Conservation (phyloP, 176 grass and related monocot species). For the Pharus latifolius region DNA sequence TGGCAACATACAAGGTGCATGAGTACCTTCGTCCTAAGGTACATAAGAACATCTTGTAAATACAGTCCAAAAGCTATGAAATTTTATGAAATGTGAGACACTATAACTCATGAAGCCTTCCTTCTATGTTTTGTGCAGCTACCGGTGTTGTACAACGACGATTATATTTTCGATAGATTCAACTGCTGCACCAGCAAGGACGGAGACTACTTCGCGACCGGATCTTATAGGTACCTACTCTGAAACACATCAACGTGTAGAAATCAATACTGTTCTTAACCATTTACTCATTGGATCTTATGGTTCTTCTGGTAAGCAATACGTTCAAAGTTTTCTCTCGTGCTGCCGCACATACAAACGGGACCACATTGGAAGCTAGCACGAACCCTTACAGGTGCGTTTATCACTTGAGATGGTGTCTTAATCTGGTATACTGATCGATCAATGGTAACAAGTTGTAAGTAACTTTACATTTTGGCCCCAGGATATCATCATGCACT, state of each 20-base stretch:
- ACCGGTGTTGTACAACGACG: conserved; percentile 64
- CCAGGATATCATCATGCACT: neutral
- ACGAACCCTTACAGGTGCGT: conserved; percentile 56
- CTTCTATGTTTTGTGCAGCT: conserved; percentile 21
- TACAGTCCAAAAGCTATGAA: neutral
- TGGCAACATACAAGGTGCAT: conserved; percentile 57
- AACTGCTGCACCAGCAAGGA: conserved; percentile 57
- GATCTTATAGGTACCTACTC: conserved; percentile 60
- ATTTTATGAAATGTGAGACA: neutral
- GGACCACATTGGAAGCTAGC: conserved; percentile 56
- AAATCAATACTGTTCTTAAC: neutral
- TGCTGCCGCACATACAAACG: conserved; percentile 12
- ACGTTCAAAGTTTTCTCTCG: conserved; percentile 54
- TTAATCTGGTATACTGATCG: too few relatives aligned
- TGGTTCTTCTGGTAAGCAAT: conserved; percentile 35
- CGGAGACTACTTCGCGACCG: conserved; percentile 54
- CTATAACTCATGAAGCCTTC: neutral
- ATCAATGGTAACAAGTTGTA: too few relatives aligned
- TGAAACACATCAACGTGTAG: neutral
- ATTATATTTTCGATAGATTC: conserved; percentile 64
- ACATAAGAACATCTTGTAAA: neutral
- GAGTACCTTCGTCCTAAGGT: conserved; percentile 74
- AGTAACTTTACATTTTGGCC: neutral
- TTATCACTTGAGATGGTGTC: too few relatives aligned
- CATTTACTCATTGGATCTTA: neutral